Evolutionary conservation across 345 rosid species (phyloP).

Genomic region (Gynandropsis gynandra): DNA sequence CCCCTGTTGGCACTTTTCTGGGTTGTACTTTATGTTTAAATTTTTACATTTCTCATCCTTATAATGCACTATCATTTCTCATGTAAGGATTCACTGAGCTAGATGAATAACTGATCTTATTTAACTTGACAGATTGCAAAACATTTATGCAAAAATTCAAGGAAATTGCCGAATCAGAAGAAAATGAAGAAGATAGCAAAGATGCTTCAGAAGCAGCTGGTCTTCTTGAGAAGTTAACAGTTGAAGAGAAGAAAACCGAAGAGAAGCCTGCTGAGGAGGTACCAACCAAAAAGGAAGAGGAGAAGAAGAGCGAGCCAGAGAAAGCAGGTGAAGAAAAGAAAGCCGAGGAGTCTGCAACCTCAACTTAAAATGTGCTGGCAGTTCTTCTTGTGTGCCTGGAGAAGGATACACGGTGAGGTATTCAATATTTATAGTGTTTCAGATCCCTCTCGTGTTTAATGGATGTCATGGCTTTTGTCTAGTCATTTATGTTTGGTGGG

Average conservation of each 20-base stretch:
- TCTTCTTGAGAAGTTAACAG: slow-evolving; percentile 59
- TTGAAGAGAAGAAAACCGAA: slow-evolving; percentile 56
- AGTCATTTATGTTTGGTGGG: not conserved
- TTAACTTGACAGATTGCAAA: slow-evolving; percentile 61
- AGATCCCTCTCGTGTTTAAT: too few species aligned
- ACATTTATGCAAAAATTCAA: slow-evolving; percentile 63
- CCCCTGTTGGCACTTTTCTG: too few species aligned
- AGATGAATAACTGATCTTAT: not conserved
- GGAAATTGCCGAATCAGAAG: slow-evolving; percentile 67
- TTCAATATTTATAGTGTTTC: not conserved
- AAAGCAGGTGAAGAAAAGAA: slow-evolving; percentile 39
- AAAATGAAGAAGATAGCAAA: slow-evolving; percentile 50
- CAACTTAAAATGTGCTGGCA: slow-evolving; percentile 30
- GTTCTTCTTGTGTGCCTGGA: not conserved
- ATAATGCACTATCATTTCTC: too few species aligned
- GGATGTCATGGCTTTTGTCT: not conserved
- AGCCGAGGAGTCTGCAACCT: slow-evolving; percentile 39
- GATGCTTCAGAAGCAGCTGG: slow-evolving; percentile 71
- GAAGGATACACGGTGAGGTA: too few species aligned
- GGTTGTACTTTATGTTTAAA: not conserved
- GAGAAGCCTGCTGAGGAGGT: slow-evolving; percentile 35
- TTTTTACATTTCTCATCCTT: not conserved
- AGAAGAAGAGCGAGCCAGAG: slow-evolving; percentile 28
- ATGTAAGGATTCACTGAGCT: not conserved
- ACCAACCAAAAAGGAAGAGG: slow-evolving; percentile 32